Base-by-base conservation (phyloP, 805 yeast genomes). In the Schwanniomyces sp. region DNA sequence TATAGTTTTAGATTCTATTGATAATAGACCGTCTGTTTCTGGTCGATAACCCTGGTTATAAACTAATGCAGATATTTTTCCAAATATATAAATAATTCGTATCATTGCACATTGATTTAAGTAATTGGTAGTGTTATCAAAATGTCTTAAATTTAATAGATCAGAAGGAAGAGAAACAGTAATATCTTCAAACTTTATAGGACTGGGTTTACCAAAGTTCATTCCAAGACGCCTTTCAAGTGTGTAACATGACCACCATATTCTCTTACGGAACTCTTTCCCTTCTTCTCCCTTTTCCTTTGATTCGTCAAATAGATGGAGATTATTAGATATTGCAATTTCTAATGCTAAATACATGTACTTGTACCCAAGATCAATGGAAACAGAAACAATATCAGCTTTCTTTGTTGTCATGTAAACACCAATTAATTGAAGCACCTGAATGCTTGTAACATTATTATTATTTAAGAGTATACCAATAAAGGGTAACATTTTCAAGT, bases 321-420 rank as follows among this genome's bases (percentile, higher is more conserved):
- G 40, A 16, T 49, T 49, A 25, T 52, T 54, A 7, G 47, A 50
- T 17, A 54, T 42, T 2, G 54, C 56, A 21, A 52, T 46, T 36
- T 54, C 57, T 8, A 50, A 37, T 18, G 57, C 55, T 17, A 54
- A 34, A 37, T 44, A 47, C 50, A 54, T 41, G 24, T 44, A 52
- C 17, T 44, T 30, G 36, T 54, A 53, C 1, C 58, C 58, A 17
- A 49, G 53, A 45, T 54, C 58, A 34, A 51, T 46, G 26, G 41
- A 39, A 21, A 44, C 48, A 37, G 54, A 52, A 1, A 28, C 21
- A 37, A 45, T 47, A 34, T 53, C 56, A 25, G 47, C 40, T 39
- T 53, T 54, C n/a, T 54, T 54, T 2, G 58, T 53, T 1, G 58
- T 54, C 54, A 53, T 48, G 37, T 43, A 54, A 10, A 54, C 53